Percentiles rank a stretch among this genome's conserved stretches.
Conservation (phyloP, 139 green algal genomes). For the Chlorella sp. region DNA sequence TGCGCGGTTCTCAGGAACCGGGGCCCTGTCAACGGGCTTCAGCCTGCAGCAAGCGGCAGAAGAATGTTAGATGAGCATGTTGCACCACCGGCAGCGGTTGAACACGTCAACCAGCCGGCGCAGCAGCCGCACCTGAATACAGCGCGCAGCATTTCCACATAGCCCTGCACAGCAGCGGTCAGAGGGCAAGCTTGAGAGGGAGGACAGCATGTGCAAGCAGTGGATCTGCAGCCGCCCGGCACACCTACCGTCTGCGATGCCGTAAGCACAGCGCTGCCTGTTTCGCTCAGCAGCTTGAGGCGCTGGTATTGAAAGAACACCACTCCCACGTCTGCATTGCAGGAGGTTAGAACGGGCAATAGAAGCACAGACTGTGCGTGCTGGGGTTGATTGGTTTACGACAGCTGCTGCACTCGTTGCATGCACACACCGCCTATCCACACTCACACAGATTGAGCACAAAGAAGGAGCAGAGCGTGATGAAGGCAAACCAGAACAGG, state of each 20-base stretch:
- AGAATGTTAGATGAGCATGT: no score
- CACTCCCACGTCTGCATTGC: constrained; percentile 54
- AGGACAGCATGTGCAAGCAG: no score
- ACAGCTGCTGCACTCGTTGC: no score
- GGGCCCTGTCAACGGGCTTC: constrained; percentile 66
- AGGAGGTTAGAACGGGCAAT: no score
- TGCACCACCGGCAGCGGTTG: no score
- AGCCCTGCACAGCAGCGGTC: constrained; percentile 16
- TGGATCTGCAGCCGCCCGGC: no score
- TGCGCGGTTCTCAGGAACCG: constrained; percentile 40
- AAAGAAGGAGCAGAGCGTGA: constrained; percentile 82
- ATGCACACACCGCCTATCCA: no score
- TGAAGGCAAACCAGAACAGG: constrained; percentile 82
- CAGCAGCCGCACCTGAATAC: constrained; percentile 38
- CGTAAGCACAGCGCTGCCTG: constrained; percentile 78
- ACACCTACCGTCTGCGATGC: constrained; percentile 55
- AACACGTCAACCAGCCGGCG: no score
- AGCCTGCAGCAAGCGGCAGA: constrained; percentile 35
- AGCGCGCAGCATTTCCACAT: constrained; percentile 25
- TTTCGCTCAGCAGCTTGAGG: constrained; percentile 75
- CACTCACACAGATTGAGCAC: constrained; percentile 85
- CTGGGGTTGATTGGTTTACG: no score
- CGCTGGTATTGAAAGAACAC: constrained; percentile 88
- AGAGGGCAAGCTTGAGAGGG: no score
- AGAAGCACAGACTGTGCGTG: no score